Base-by-base conservation (phyloP, 306 rosid genomes). In the Carpinus viminea region DNA sequence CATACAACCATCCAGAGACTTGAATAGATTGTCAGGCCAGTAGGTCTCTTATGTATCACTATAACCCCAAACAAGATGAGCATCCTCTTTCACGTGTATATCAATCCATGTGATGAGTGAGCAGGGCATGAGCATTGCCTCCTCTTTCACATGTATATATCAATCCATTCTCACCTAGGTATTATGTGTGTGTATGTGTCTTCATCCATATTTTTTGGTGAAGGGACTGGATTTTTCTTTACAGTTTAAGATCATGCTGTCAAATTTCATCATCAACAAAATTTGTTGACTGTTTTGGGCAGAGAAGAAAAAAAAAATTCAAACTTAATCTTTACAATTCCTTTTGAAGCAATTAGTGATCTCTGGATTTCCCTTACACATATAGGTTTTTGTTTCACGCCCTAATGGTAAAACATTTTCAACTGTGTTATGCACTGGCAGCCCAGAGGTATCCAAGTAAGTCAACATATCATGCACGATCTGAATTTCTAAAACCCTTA, bases 351-450 rank as follows among this genome's bases (percentile, higher is more conserved):
- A 38, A 20, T 41, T 17, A 11, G 0, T 41, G 20, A 66, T 36
- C 21, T 64, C 38, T 64, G n/a, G 70, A 36, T 64, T 34, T 34
- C 47, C 51, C 41, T 17, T 81, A 62, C 69, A 80, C 52, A 21
- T 60, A 72, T 82, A 94, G 98, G 91, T 87, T 79, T 94, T 94
- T 72, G 89, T 94, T 76, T 89, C 97, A 7, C 97, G 97, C 72
- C 64, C 88, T 41, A 90, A 52, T 65, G 93, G 91, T 73, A 78
- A 92, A 79, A 91, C 89, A 77, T 82, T 82, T 84, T 94, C 92
- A 12, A 92, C 82, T 64, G 97, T 94, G 45, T 88, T 94, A 47
- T 86, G 83, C 82, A 87, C 97, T 0, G 83, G 81, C 73, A 86
- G 84, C 73, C 88, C 89, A 61, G 85, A 91, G 78, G 52, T 77